Conservation (phyloP, 805 yeast species). For the Saccharomycopsis babjevae region DNA sequence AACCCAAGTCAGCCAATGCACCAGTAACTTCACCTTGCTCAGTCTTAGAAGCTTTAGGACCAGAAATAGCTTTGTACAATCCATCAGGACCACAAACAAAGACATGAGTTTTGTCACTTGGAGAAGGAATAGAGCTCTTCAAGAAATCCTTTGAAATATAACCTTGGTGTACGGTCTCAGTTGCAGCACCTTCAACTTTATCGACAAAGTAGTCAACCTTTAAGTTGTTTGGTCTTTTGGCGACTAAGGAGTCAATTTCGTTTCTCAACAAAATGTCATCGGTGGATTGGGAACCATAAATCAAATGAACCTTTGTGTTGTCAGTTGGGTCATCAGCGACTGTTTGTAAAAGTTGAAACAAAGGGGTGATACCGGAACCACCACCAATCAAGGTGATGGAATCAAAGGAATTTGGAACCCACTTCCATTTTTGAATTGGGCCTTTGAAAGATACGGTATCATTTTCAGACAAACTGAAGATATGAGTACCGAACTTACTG, state of each 20-base stretch:
- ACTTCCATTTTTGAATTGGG: slow-evolving; percentile 83
- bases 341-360: slow-evolving; percentile 76
- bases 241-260: slow-evolving; percentile 62
- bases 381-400: slow-evolving; percentile 82
- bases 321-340: slow-evolving; percentile 73
- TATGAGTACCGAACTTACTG: slow-evolving; percentile 76
- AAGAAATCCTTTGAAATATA: slow-evolving; percentile 70
- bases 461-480: slow-evolving; percentile 57
- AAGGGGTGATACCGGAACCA: slow-evolving; percentile 95
- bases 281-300: slow-evolving; percentile 70
- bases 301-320: slow-evolving; percentile 76
- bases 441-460: slow-evolving; percentile 91
- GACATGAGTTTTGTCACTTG: slow-evolving; percentile 60
- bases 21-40: slow-evolving; percentile 96
- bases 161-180: slow-evolving; percentile 50
- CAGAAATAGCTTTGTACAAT: slow-evolving; percentile 79
- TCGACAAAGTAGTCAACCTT: slow-evolving; percentile 74
- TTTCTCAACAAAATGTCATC: slow-evolving; percentile 73
- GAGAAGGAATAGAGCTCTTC: slow-evolving; percentile 47
- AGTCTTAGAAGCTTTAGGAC: slow-evolving; percentile 69
- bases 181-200: slow-evolving; percentile 39
- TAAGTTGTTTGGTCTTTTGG: slow-evolving; percentile 67
- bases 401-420: slow-evolving; percentile 78
- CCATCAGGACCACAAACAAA: slow-evolving; percentile 96
- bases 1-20: slow-evolving; percentile 79